Base-by-base conservation (phyloP, 176 grass and related monocot species). In the Carex myosuroides region DNA sequence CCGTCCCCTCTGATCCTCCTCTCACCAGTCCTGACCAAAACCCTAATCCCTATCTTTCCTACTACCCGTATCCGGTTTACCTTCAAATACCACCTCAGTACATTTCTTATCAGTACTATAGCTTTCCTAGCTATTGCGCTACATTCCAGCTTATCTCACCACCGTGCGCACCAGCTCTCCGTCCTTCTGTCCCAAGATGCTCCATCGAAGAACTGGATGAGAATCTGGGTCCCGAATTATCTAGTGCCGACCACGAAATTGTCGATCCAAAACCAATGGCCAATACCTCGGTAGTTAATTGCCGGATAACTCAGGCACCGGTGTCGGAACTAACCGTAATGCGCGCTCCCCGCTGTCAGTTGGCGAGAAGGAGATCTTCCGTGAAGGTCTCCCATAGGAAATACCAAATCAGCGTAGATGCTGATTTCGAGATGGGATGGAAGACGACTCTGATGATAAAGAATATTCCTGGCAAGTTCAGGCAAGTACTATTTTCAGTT, bases 391-490 rank as follows among this genome's bases (percentile, higher is more conserved):
- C 60, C 0, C 80, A 64, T 4, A 3, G 17, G 0, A 11, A 76
- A 16, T 83, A 48, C 24, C 79, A 83, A 35, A 74, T 87, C 26
- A 66, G 41, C 0, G 11, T 13, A 1, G 64, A 55, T 2, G 35
- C 56, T 1, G 39, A 76, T n/a, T 46, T 29, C 6, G 30, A 21
- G 0, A 21, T 32, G 1, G 56, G 6, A 5, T 39, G 50, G 3
- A 78, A 26, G 2, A 94, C 94, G 0, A 87, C 83, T 0, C 29
- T 97, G 0, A 97, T 94, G 94, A 87, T 97, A 13, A 58, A 89
- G 3, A 89, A 97, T 16, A 67, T 97, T 0, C 94, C 94, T 0
- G 89, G 84, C 3, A 80, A 63, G 46, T 50, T 50, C 46, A 12
- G 46, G 46, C 2, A 50, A 3, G 10, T 50, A 2, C 10, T 50